Conservation (phyloP, 495 filamentous ascomycete species). For the Penicillium coffeae region DNA sequence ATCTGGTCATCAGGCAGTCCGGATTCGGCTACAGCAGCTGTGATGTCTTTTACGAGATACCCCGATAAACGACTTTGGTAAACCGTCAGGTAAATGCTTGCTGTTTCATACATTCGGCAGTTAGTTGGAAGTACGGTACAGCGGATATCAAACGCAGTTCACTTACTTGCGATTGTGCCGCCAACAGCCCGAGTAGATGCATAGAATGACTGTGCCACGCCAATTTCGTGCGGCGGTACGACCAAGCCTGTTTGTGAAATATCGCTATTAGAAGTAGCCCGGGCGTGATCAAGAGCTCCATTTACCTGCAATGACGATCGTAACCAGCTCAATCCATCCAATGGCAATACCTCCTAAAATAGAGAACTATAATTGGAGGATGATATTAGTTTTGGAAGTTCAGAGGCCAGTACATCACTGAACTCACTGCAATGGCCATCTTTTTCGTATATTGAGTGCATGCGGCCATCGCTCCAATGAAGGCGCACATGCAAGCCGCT, state of each 20-base stretch:
- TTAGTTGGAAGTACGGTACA: not conserved
- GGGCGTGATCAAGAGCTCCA: no score
- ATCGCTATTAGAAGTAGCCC: no score
- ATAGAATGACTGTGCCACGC: conserved; percentile 43
- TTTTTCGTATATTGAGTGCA: conserved; percentile 23
- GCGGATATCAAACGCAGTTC: not conserved
- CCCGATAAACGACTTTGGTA: no score
- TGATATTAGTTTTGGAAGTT: not conserved
- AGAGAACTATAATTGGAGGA: conserved; percentile 21
- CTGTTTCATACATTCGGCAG: no score
- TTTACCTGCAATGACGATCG: conserved; percentile 32
- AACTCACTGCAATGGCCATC: conserved; percentile 21
- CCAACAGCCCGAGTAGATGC: conserved; percentile 23
- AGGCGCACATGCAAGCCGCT: conserved; percentile 18
- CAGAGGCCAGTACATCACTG: not conserved
- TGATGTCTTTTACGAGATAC: conserved; percentile 31
- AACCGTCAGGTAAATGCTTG: no score
- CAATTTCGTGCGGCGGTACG: conserved; percentile 44
- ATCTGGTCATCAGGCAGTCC: conserved; percentile 38
- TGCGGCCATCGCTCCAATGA: conserved; percentile 25
- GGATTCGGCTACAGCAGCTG: conserved; percentile 46
- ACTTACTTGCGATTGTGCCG: conserved; percentile 23
- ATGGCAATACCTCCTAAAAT: conserved; percentile 32
- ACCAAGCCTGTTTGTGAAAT: no score
- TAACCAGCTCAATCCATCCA: conserved; percentile 31